phyloP scores from a whole-genome alignment of 306 rosid genomes.

The Prunus salicina region DNA sequence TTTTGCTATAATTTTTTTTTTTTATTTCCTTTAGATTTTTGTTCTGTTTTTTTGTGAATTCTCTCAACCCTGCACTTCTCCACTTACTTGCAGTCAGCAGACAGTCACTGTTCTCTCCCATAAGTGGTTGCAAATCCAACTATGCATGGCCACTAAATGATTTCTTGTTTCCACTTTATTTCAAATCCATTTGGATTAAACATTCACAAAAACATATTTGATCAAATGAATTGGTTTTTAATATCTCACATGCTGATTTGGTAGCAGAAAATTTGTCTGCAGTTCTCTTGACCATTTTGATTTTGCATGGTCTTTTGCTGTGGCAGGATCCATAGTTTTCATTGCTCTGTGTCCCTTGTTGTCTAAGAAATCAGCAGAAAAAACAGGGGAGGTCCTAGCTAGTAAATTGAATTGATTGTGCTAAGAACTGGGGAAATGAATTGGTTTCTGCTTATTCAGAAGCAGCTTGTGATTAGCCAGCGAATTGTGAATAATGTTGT shows the following conservation, averaged over 20 bases:
- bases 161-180: background rate
- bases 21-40: slow-evolving; percentile 8
- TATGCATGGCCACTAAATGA: background rate
- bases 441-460: background rate
- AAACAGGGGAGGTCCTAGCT: slow-evolving; percentile 2
- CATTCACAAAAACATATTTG: background rate
- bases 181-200: background rate
- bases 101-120: background rate
- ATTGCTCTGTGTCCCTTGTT: background rate
- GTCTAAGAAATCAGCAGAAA: background rate
- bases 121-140: background rate
- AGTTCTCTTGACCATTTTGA: background rate
- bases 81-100: background rate
- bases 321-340: background rate
- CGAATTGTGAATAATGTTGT: slow-evolving; percentile 15
- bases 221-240: too few species aligned
- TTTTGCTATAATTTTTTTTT: background rate
- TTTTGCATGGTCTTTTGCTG: background rate
- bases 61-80: background rate
- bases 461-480: slow-evolving; percentile 19
- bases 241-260: too few species aligned
- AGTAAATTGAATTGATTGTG: background rate
- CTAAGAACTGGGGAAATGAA: background rate
- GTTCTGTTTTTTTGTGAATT: slow-evolving; percentile 4
- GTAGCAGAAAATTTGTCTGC: too few species aligned